Evolutionary conservation across 2,329 filamentous ascomycete genomes (phyloP), one percentile per base, ranked within the genome.

Genomic region (Sphaerulina vaccinii): DNA sequence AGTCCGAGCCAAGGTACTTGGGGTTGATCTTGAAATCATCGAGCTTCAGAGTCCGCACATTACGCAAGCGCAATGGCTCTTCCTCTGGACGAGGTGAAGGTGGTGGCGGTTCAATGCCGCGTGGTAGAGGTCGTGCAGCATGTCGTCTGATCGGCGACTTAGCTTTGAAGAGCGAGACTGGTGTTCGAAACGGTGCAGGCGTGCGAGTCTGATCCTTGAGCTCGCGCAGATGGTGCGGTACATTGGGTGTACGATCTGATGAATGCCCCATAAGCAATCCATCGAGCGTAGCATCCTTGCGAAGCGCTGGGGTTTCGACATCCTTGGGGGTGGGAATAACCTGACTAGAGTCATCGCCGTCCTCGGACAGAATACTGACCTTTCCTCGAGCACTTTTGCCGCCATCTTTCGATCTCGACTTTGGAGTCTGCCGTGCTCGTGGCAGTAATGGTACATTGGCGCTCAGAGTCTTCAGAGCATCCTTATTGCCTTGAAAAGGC

Each of bases 1-100:
- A 89, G 48, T 84, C 79, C 1, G 88, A 87, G 36, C 86, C 79
- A 57, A 91, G 92, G 59, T 76, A 79, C 3, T 75, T 73, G 0
- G 88, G 85, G 58, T 96, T 95, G 61, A 93, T 76, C 66, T 86
- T 92, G 75, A 96, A 96, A 69, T 95, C 86, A 10, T 82, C 80
- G 1, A 86, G 73, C 11, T 73, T 73, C 10, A 95, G 77, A 27
- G 79, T 73, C 0, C 76, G 71, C 2, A 83, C 57, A 0, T 83
- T 79, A 44, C 78, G 81, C 8, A 75, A 68, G 42, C 89, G 82
- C 13, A 88, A 75, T 1, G 75, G 74, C 52, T 71, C 71, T 15
- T 72, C 65, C 37, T 73, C 62, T 3, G 66, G 65, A 16, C 50
- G 39, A 5, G 58, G 47, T 19, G 62, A 53, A 16, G 61, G 58